Conservation (phyloP, 805 yeast species). For the Barnettozyma siamensis region DNA sequence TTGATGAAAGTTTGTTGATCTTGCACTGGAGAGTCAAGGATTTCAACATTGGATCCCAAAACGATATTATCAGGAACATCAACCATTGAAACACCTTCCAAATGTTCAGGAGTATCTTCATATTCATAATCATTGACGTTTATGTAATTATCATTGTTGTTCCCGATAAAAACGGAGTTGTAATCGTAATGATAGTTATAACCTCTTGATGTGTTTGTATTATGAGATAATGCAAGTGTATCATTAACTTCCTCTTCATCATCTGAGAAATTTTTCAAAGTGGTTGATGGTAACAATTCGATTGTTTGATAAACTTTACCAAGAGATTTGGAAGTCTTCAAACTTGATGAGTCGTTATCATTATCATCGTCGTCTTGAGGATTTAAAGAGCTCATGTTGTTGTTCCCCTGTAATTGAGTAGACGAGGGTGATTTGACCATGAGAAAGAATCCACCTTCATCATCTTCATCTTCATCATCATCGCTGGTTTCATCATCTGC, state of each 20-base stretch:
- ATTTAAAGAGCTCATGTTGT: constrained; percentile 7
- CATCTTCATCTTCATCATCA: constrained; percentile 35
- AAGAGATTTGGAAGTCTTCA: too few species aligned
- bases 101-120: constrained; percentile 21
- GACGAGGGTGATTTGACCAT: constrained; percentile 43
- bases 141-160: constrained; percentile 21
- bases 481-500: constrained; percentile 23
- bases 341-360: constrained; percentile 10
- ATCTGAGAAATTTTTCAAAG: constrained; percentile 71
- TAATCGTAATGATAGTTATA: constrained; percentile 77
- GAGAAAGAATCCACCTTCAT: constrained; percentile 65
- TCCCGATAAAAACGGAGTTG: constrained; percentile 64
- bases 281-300: constrained; percentile 79
- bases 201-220: constrained; percentile 66
- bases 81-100: constrained; percentile 24
- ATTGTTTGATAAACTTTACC: constrained; percentile 43
- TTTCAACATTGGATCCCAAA: constrained; percentile 22
- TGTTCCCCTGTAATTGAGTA: constrained; percentile 23
- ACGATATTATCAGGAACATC: constrained; percentile 27
- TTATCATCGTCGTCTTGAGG: not conserved
- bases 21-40: constrained; percentile 10
- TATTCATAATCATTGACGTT: constrained; percentile 16
- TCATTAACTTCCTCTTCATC: constrained; percentile 39
- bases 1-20: constrained; percentile 1
- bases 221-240: constrained; percentile 57